Percentiles rank a stretch among this genome's conserved stretches.
phyloP scores from a whole-genome alignment of 1,284 basidiomycete genomes.

The Melampsora americana region DNA sequence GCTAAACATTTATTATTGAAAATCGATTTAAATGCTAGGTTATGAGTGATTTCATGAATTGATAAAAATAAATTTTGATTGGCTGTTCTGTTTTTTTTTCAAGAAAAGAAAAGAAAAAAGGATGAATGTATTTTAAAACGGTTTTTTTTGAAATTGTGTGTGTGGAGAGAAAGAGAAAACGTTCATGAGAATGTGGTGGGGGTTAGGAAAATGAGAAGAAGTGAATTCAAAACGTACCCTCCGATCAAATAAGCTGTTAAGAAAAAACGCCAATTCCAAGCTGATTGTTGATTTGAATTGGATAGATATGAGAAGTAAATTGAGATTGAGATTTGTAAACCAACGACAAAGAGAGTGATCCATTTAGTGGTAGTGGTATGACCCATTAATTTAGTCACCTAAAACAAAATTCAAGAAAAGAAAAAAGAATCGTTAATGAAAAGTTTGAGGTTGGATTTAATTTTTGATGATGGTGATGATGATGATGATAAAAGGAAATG shows the following conservation, averaged over 20 bases:
- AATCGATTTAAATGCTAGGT: constrained; percentile 84
- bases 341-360: constrained; percentile 73
- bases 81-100: constrained; percentile 73
- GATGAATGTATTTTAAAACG: too few species aligned
- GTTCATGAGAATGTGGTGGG: too few species aligned
- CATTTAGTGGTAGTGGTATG: constrained; percentile 86
- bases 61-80: constrained; percentile 97
- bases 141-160: too few species aligned
- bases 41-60: constrained; percentile 98
- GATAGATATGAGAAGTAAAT: constrained; percentile 61
- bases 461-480: too few species aligned
- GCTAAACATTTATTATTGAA: constrained; percentile 80
- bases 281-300: constrained; percentile 65
- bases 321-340: constrained; percentile 70
- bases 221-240: constrained; percentile 15
- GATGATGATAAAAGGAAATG: too few species aligned
- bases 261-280: constrained; percentile 63
- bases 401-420: too few species aligned
- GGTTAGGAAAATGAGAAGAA: background rate
- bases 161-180: too few species aligned
- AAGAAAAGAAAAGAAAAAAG: background rate
- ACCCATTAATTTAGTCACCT: constrained; percentile 75
- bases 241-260: constrained; percentile 79
- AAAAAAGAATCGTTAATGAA: too few species aligned
- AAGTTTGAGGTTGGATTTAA: too few species aligned